These are phyloP conservation scores for Coriolopsis trogii DNA, from an alignment of 1,284 basidiomycete species.

Conservation along the genomic window DNA sequence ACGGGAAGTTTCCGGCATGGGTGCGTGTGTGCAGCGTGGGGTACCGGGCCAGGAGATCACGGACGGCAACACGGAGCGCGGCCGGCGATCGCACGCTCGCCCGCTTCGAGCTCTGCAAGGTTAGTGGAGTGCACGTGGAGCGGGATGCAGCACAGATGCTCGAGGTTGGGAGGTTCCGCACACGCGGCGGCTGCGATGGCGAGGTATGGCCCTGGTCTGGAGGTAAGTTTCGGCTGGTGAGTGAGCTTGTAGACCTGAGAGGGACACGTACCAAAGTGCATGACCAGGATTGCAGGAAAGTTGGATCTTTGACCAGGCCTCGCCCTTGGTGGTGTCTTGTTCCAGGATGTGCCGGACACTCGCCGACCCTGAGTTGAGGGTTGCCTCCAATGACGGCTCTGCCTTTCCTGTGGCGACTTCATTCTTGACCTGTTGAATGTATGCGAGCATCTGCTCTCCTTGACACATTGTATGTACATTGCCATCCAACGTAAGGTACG, in stretches of 20 bases:
- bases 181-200: too few relatives aligned
- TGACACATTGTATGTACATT: background rate
- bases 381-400: conserved; percentile 3
- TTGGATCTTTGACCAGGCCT: background rate
- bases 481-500: background rate
- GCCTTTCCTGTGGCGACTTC: background rate
- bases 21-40: background rate
- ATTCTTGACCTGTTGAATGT: background rate
- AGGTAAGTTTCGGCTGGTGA: background rate
- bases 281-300: conserved; percentile 2
- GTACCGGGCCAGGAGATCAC: background rate
- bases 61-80: conserved; percentile 11
- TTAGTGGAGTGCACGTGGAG: conserved; percentile 10
- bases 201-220: too few relatives aligned
- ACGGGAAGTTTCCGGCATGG: conserved; percentile 1
- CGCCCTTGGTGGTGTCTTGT: background rate
- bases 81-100: conserved; percentile 10
- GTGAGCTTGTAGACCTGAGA: too few relatives aligned
- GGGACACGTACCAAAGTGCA: conserved; percentile 4
- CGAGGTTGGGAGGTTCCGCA: background rate
- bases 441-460: background rate
- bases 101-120: conserved; percentile 1
- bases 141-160: conserved; percentile 6
- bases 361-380: conserved; percentile 1
- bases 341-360: background rate